These are phyloP conservation scores for Phialemonium atrogriseum DNA, from an alignment of 2,329 filamentous ascomycete species.

Conservation along the genomic window DNA sequence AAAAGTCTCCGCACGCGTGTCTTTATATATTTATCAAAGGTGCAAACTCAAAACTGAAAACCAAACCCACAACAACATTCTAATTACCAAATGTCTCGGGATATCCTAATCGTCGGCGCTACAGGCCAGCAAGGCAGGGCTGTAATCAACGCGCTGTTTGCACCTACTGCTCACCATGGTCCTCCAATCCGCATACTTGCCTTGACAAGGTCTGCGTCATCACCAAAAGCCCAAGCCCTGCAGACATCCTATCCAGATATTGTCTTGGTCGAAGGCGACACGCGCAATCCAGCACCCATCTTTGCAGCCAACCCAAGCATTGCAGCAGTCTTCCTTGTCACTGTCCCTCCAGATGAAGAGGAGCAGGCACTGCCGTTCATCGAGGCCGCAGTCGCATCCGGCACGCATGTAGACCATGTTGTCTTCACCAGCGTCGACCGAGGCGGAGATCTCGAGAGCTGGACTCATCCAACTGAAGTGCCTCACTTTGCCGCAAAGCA, in stretches of 20 bases:
- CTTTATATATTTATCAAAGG: too few relatives aligned
- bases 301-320: slow-evolving; percentile 13
- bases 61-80: too few relatives aligned
- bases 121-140: neutral
- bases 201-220: neutral
- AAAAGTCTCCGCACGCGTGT: too few relatives aligned
- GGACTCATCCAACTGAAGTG: neutral
- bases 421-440: neutral
- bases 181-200: neutral
- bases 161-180: neutral
- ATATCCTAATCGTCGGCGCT: neutral
- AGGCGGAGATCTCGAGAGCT: neutral
- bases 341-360: slow-evolving; percentile 17
- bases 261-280: neutral
- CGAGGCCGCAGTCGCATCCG: slow-evolving; percentile 11
- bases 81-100: too few relatives aligned
- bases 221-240: too few relatives aligned
- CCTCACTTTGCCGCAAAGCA: slow-evolving; percentile 11
- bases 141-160: neutral
- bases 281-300: slow-evolving; percentile 8
- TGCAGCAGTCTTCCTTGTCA: slow-evolving; percentile 17
- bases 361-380: slow-evolving; percentile 15
- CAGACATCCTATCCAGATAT: neutral
- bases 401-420: slow-evolving; percentile 6
- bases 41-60: too few relatives aligned